phyloP scores from a whole-genome alignment of 352 stramenopile species.

The Aphanomyces cochlioides region DNA sequence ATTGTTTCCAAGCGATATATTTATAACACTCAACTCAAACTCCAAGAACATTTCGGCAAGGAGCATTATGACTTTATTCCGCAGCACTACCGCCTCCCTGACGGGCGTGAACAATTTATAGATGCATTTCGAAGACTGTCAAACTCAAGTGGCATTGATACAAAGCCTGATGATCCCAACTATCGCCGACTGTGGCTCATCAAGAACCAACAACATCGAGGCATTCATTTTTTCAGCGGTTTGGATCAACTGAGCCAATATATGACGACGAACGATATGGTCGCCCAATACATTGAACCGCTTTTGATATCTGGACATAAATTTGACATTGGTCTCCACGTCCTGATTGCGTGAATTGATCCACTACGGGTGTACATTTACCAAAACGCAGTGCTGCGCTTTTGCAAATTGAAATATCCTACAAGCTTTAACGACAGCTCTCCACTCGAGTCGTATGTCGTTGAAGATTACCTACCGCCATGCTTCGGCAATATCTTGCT shows the following conservation, averaged over 20 bases:
- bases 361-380: slow-evolving; percentile 84
- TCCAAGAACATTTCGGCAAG: slow-evolving; percentile 43
- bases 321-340: slow-evolving; percentile 86
- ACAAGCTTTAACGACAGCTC: slow-evolving; percentile 38
- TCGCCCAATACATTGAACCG: slow-evolving; percentile 78
- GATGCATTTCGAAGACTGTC: slow-evolving; percentile 43
- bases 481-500: slow-evolving; percentile 63
- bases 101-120: slow-evolving; percentile 45
- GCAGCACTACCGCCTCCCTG: slow-evolving; percentile 53
- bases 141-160: slow-evolving; percentile 34
- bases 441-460: slow-evolving; percentile 53
- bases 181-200: slow-evolving; percentile 20
- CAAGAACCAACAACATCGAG: slow-evolving; percentile 23
- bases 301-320: slow-evolving; percentile 84
- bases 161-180: neutral
- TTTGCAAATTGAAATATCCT: slow-evolving; percentile 66
- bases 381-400: slow-evolving; percentile 62
- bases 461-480: slow-evolving; percentile 61
- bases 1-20: slow-evolving; percentile 53
- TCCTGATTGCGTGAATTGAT: slow-evolving; percentile 74
- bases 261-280: slow-evolving; percentile 32
- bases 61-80: slow-evolving; percentile 72
- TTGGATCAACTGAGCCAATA: slow-evolving; percentile 14
- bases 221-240: slow-evolving; percentile 25
- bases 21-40: slow-evolving; percentile 35